Evolutionary conservation across 805 yeast species (phyloP).

Genomic region (Candida tallmaniae): DNA sequence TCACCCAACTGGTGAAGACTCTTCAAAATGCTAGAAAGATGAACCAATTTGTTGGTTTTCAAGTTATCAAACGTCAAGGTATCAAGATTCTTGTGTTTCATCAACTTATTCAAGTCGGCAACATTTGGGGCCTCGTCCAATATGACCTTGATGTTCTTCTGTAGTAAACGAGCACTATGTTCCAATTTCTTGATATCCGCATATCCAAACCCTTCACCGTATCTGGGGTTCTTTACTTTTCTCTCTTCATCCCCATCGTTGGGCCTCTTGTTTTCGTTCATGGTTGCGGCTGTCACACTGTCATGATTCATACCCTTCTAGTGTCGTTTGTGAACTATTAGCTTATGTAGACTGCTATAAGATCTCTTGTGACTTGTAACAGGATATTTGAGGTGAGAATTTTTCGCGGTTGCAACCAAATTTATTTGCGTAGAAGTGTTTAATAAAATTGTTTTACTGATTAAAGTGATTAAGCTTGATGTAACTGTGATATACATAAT

Average conservation of each 20-base stretch:
- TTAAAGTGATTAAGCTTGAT: no score
- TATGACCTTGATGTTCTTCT: conserved; percentile 48
- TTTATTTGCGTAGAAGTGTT: no score
- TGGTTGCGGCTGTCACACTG: no score
- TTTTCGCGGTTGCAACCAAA: no score
- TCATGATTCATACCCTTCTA: no score
- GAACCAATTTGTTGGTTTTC: conserved; percentile 49
- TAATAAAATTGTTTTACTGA: no score
- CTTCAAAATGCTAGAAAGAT: conserved; percentile 58
- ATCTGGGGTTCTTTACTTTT: background rate
- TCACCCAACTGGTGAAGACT: conserved; percentile 46
- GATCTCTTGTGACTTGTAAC: no score
- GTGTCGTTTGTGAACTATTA: no score
- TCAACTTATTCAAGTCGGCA: conserved; percentile 32
- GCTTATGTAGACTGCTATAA: no score
- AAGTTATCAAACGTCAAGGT: conserved; percentile 47
- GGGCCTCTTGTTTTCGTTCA: no score
- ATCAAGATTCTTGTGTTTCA: conserved; percentile 28
- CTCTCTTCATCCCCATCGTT: background rate
- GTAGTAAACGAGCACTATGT: conserved; percentile 38
- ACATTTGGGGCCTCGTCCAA: conserved; percentile 54
- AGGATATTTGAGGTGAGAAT: no score
- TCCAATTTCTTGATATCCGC: conserved; percentile 38
- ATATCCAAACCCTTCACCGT: conserved; percentile 23
- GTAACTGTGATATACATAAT: no score